Conservation (phyloP, 73 alveolate genomes). For the Paramecium pentaurelia region DNA sequence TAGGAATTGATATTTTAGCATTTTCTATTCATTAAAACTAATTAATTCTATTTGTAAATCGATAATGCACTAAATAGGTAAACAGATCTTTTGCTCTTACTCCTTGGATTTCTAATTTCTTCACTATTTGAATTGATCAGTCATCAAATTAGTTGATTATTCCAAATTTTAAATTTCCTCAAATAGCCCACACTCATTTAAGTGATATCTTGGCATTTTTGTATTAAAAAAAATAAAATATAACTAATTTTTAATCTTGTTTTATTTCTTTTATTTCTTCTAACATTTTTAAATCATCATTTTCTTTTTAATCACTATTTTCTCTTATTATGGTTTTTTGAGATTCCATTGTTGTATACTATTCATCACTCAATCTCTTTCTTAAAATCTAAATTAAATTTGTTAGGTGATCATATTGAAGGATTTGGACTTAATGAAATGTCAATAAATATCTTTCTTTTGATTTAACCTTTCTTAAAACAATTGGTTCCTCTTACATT, state of each 20-base stretch:
- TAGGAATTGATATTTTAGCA: constrained; percentile 3
- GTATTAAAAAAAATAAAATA: background rate
- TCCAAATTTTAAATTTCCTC: background rate
- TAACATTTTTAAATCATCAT: background rate
- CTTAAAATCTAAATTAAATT: constrained; percentile 2
- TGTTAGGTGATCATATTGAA: background rate
- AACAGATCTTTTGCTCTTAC: constrained; percentile 26
- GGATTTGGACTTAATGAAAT: background rate
- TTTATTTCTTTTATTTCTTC: background rate
- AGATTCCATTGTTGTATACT: background rate
- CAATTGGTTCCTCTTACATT: background rate
- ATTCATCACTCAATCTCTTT: background rate
- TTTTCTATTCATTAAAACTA: background rate
- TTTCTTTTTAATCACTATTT: background rate
- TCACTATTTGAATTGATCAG: background rate
- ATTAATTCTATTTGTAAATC: constrained; percentile 9
- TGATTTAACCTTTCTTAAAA: constrained; percentile 24
- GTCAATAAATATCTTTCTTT: background rate
- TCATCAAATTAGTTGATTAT: background rate
- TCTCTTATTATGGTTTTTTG: background rate
- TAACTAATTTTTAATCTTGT: background rate
- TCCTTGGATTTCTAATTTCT: background rate
- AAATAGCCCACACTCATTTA: background rate
- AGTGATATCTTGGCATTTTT: background rate
- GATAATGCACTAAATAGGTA: background rate